A percentile compares a stretch with the other conserved stretches of the same genome.
phyloP scores from a whole-genome alignment of 306 rosid genomes.

The Dicorynia guianensis region DNA sequence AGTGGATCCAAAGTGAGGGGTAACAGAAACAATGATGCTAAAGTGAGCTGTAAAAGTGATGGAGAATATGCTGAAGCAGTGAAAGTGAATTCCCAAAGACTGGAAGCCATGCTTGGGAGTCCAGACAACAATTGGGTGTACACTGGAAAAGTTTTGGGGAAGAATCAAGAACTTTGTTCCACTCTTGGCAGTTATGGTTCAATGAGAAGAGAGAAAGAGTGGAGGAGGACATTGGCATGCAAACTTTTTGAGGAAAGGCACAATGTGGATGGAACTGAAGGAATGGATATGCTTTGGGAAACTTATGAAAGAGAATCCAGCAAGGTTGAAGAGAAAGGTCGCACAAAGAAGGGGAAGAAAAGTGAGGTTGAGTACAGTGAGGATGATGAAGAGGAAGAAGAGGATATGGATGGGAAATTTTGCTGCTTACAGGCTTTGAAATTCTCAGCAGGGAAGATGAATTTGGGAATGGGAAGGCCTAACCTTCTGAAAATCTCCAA shows the following conservation, averaged over 20 bases:
- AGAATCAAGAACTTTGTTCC: slow-evolving; percentile 35
- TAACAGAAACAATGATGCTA: slow-evolving; percentile 8
- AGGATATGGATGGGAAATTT: slow-evolving; percentile 49
- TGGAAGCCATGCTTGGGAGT: slow-evolving; percentile 43
- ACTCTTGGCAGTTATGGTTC: slow-evolving; percentile 75
- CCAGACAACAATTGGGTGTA: slow-evolving; percentile 44
- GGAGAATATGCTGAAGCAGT: slow-evolving; percentile 36
- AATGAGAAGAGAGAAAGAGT: slow-evolving; percentile 90
- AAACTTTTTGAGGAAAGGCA: slow-evolving; percentile 90
- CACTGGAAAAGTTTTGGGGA: slow-evolving; percentile 40
- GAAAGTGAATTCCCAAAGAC: slow-evolving; percentile 51
- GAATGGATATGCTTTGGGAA: slow-evolving; percentile 99
- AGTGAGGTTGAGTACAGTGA: slow-evolving; percentile 37
- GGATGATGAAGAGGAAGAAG: slow-evolving; percentile 56
- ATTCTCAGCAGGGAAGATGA: slow-evolving; percentile 88
- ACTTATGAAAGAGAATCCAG: slow-evolving; percentile 66
- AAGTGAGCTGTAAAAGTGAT: slow-evolving; percentile 22
- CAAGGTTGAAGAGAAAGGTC: slow-evolving; percentile 43
- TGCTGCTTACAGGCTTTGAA: slow-evolving; percentile 95
- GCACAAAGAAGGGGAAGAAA: slow-evolving; percentile 62
- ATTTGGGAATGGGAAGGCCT: slow-evolving; percentile 86
- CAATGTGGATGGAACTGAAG: slow-evolving; percentile 63
- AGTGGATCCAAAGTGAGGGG: slow-evolving; percentile 57
- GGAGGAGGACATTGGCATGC: slow-evolving; percentile 95
- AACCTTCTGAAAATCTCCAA: slow-evolving; percentile 78